phyloP scores from a whole-genome alignment of 495 filamentous ascomycete species.

The Aeminium ludgeri region DNA sequence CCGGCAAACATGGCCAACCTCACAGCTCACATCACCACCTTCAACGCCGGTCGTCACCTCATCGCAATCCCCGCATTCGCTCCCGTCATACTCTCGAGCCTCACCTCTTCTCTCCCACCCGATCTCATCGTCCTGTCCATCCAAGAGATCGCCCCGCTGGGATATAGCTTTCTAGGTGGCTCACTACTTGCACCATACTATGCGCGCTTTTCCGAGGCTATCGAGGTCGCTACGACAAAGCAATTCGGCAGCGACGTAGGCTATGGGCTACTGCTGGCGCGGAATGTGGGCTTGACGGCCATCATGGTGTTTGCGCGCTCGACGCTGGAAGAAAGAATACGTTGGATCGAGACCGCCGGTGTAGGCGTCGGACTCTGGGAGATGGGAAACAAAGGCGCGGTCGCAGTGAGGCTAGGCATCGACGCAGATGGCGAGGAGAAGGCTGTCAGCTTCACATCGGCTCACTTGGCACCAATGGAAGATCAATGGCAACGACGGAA shows the following conservation, averaged over 20 bases:
- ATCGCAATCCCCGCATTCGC: conserved; percentile 51
- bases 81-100: conserved; percentile 50
- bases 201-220: conserved; percentile 43
- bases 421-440: conserved; percentile 27
- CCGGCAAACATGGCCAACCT: conserved; percentile 38
- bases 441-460: conserved; percentile 66
- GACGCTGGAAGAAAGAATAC: conserved; percentile 37
- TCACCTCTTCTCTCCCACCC: conserved; percentile 28
- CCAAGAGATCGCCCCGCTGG: conserved; percentile 78
- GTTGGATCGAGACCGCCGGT: conserved; percentile 48
- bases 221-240: conserved; percentile 43
- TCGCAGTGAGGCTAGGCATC: conserved; percentile 55
- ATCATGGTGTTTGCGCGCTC: conserved; percentile 61
- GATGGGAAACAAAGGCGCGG: conserved; percentile 92
- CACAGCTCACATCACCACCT: conserved; percentile 60
- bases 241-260: not conserved
- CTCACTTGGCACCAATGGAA: conserved; percentile 84
- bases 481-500: conserved; percentile 53
- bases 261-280: conserved; percentile 38
- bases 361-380: conserved; percentile 66
- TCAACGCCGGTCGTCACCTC: conserved; percentile 64
- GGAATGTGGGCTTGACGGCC: conserved; percentile 75
- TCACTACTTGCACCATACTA: conserved; percentile 64
- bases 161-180: conserved; percentile 72
- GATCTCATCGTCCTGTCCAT: conserved; percentile 40